phyloP scores from a whole-genome alignment of 2,329 filamentous ascomycete species.

The Mycosphaerella arachidis region DNA sequence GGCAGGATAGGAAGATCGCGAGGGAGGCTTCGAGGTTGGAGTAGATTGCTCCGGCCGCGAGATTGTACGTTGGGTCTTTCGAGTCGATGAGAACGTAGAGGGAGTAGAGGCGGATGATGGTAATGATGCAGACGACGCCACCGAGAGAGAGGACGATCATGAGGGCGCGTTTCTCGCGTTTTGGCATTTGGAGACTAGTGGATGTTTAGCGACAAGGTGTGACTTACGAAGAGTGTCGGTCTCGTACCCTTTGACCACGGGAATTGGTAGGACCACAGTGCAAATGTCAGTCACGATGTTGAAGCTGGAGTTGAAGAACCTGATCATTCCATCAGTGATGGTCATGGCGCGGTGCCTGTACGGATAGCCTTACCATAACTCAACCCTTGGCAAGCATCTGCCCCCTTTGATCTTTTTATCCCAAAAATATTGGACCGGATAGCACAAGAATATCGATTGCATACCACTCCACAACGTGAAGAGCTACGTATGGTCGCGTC shows the following conservation, averaged over 20 bases:
- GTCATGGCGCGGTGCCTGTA: too few species aligned
- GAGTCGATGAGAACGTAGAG: conserved; percentile 24
- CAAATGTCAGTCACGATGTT: conserved; percentile 34
- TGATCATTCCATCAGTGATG: neutral
- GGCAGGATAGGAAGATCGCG: conserved; percentile 1
- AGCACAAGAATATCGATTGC: conserved; percentile 4
- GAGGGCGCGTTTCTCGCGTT: conserved; percentile 29
- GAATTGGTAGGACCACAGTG: conserved; percentile 31
- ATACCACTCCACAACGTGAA: conserved; percentile 11
- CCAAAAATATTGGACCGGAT: conserved; percentile 24
- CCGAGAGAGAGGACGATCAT: conserved; percentile 33
- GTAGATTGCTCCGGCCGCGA: conserved; percentile 23
- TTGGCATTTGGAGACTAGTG: conserved; percentile 27
- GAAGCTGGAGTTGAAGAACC: conserved; percentile 23
- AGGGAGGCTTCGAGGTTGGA: conserved; percentile 7
- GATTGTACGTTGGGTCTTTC: conserved; percentile 18
- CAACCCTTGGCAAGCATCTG: conserved; percentile 20
- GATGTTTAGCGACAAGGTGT: neutral
- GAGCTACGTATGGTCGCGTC: neutral
- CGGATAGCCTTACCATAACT: conserved; percentile 21
- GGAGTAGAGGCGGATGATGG: conserved; percentile 26
- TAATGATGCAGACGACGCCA: conserved; percentile 28
- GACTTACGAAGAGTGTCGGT: neutral
- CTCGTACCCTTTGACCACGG: conserved; percentile 19
- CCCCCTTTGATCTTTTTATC: conserved; percentile 16